These are phyloP conservation scores for Phytophthora pisi DNA, from an alignment of 352 stramenopile genomes.

Conservation along the genomic window DNA sequence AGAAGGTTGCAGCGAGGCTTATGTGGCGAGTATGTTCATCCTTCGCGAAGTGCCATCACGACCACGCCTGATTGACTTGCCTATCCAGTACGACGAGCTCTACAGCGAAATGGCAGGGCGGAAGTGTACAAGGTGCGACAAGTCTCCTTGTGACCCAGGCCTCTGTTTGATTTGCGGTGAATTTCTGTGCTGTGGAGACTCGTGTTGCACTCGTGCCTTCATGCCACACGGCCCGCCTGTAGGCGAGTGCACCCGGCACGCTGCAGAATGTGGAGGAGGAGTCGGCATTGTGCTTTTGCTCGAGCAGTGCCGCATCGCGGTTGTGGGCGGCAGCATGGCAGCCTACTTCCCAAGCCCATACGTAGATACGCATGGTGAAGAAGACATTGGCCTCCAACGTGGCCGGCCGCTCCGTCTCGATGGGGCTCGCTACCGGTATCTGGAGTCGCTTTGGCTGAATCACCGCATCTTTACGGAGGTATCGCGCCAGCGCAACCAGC, in stretches of 20 bases:
- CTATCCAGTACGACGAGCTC: conserved; percentile 85
- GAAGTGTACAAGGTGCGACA: conserved; percentile 74
- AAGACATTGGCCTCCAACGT: conserved; percentile 82
- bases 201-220: conserved; percentile 82
- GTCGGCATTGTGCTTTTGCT: conserved; percentile 85
- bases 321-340: conserved; percentile 86
- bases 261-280: conserved; percentile 84
- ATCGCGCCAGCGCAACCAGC: conserved; percentile 86
- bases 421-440: conserved; percentile 65
- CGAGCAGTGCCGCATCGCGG: conserved; percentile 83
- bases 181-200: conserved; percentile 85
- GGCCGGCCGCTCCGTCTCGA: conserved; percentile 83
- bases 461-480: conserved; percentile 87
- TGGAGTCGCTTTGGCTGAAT: conserved; percentile 86
- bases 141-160: conserved; percentile 70
- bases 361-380: conserved; percentile 85
- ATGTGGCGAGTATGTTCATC: conserved; percentile 91
- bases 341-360: conserved; percentile 88
- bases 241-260: conserved; percentile 86
- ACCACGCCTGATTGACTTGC: conserved; percentile 78
- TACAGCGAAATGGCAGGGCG: conserved; percentile 76
- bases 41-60: conserved; percentile 64
- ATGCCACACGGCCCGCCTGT: conserved; percentile 76
- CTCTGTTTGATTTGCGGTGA: conserved; percentile 87
- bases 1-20: conserved; percentile 83